These are phyloP conservation scores for Syzygium malaccense DNA, from an alignment of 441 rosid species.

Conservation along the genomic window DNA sequence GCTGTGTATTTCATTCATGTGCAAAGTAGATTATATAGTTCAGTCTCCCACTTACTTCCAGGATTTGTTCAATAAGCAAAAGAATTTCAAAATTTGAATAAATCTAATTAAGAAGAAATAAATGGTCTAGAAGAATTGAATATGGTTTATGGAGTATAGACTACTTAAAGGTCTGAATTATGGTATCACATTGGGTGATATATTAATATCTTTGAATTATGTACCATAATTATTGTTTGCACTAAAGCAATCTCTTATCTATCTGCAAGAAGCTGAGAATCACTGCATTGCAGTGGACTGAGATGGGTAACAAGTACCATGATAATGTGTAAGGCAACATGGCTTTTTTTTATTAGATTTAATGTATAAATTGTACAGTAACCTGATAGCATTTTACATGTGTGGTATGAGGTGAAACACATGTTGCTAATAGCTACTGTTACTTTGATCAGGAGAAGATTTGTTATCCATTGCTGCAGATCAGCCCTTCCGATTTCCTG, in stretches of 20 bases:
- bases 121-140: background rate
- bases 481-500: conserved; percentile 98
- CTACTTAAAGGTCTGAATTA: background rate
- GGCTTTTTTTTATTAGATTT: background rate
- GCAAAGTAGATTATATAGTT: background rate
- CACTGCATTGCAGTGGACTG: background rate
- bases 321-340: background rate
- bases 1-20: background rate
- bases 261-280: background rate
- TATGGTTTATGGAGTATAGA: background rate
- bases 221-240: background rate
- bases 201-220: background rate
- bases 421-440: background rate
- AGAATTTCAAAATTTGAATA: background rate
- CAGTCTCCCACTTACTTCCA: background rate
- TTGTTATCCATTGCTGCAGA: conserved; percentile 92
- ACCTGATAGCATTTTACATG: background rate
- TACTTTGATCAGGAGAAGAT: conserved; percentile 66
- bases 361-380: background rate
- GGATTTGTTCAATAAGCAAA: background rate
- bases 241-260: background rate
- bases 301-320: background rate
- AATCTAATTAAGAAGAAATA: background rate
- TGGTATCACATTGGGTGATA: background rate
- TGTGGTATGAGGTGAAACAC: background rate